Evolutionary conservation across 2,329 filamentous ascomycete species (phyloP).

Genomic region (Phyllosticta citrichinensis): DNA sequence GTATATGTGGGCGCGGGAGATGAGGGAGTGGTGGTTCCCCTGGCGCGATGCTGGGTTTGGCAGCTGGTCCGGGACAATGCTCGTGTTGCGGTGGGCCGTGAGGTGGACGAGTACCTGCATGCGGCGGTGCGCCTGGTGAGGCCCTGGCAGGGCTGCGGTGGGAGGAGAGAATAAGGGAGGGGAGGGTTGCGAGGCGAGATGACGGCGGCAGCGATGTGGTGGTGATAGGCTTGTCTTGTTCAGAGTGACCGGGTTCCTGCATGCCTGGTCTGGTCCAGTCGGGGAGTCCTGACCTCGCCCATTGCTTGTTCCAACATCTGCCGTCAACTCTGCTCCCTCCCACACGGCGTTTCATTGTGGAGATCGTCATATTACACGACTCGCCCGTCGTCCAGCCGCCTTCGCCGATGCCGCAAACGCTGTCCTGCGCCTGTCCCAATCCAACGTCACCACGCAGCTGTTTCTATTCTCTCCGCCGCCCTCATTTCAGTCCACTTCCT

Average conservation of each 20-base stretch:
- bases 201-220: neutral
- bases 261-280: neutral
- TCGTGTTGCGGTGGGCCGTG: neutral
- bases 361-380: slow-evolving; percentile 8
- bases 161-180: too few species aligned
- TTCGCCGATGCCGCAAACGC: neutral
- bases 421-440: neutral
- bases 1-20: slow-evolving; percentile 11
- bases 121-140: neutral
- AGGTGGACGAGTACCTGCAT: neutral
- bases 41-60: slow-evolving; percentile 8
- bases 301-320: slow-evolving; percentile 4
- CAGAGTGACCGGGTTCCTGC: slow-evolving; percentile 8
- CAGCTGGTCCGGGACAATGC: slow-evolving; percentile 2
- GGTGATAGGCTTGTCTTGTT: neutral
- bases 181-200: neutral
- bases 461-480: neutral
- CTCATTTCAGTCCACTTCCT: neutral
- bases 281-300: neutral
- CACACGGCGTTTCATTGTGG: slow-evolving; percentile 7
- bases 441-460: neutral
- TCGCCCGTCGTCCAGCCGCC: neutral
- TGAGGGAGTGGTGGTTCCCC: slow-evolving; percentile 8
- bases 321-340: neutral
- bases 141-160: neutral